Evolutionary conservation across 2,329 filamentous ascomycete species (phyloP), one percentile per base, ranked within the genome.

Genomic region (Fusarium sp.): DNA sequence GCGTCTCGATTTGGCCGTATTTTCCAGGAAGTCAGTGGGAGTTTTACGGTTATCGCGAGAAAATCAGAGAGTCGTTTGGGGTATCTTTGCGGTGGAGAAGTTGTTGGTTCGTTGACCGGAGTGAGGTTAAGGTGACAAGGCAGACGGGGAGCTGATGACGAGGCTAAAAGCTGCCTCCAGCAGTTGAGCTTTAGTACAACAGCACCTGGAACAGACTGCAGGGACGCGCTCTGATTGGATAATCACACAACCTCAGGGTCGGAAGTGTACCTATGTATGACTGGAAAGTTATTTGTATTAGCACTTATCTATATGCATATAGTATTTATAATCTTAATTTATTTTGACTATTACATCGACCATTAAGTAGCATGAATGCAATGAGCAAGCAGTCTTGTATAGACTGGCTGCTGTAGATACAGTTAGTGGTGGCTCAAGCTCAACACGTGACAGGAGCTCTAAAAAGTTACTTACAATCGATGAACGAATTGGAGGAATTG

Each of bases 151-250:
- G 77, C 77, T 79, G 81, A 82, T 84, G 81, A 84, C 81, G 81
- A 83, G 80, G 81, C 81, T 81, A 78, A 75, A 77, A 79, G 80
- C 79, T 82, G 80, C 80, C 80, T 82, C 78, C 73, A 69, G 57
- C 46, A 49, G 61, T 65, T 57, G 68, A 68, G 69, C 70, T 72
- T 66, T 58, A 54, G 55, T 60, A 36, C 31, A 34, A 6, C 10
- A 56, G 49, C 32, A 64, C 44, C 49, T 52, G 49, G 46, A 64
- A 32, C 32, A 48, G 19, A 13, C 19, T 25, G 4, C 26, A 38
- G 22, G 4, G 15, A 11, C 53, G 53, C 58, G 59, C 52, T 31
- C 48, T 73, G 65, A 73, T 75, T 74, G 72, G 73, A 15, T 26
- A 32, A 39, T 28, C 28, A 28, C 12, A 15, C 46, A 40, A 24